Evolutionary conservation across 2,329 filamentous ascomycete genomes (phyloP).

Genomic region (Aureobasidium sp.): DNA sequence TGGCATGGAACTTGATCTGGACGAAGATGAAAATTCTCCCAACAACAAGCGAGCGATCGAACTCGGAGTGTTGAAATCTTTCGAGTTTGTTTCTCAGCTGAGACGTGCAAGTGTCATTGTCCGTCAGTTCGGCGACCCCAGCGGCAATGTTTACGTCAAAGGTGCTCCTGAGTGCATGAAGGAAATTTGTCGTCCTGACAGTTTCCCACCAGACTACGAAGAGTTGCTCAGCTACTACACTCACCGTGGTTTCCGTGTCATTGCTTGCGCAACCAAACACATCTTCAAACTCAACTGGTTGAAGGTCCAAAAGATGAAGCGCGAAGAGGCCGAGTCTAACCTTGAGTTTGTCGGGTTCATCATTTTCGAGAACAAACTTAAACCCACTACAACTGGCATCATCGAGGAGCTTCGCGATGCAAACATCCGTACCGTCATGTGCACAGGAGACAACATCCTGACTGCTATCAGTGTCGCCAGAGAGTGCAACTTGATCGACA

Average conservation of each 20-base stretch:
- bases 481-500: slow-evolving; percentile 78
- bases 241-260: slow-evolving; percentile 91
- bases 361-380: slow-evolving; percentile 97
- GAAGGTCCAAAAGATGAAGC: slow-evolving; percentile 88
- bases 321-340: slow-evolving; percentile 72
- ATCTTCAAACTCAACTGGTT: slow-evolving; percentile 86
- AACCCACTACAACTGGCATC: slow-evolving; percentile 73
- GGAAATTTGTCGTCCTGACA: slow-evolving; percentile 79
- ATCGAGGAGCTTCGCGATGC: slow-evolving; percentile 76
- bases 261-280: slow-evolving; percentile 87
- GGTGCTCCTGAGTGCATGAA: slow-evolving; percentile 95
- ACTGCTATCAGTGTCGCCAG: slow-evolving; percentile 93
- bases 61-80: slow-evolving; percentile 81
- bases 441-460: slow-evolving; percentile 94
- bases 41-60: slow-evolving; percentile 57
- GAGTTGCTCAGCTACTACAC: slow-evolving; percentile 86
- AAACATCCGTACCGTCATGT: slow-evolving; percentile 87
- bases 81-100: slow-evolving; percentile 91
- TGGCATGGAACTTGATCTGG: slow-evolving; percentile 50
- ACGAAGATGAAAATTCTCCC: slow-evolving; percentile 40
- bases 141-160: slow-evolving; percentile 87
- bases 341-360: slow-evolving; percentile 94
- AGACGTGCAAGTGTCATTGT: slow-evolving; percentile 90
- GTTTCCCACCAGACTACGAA: slow-evolving; percentile 82
- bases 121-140: slow-evolving; percentile 75